Conservation (phyloP, 2,329 filamentous ascomycete genomes). For the Hirsutella thompsonii region DNA sequence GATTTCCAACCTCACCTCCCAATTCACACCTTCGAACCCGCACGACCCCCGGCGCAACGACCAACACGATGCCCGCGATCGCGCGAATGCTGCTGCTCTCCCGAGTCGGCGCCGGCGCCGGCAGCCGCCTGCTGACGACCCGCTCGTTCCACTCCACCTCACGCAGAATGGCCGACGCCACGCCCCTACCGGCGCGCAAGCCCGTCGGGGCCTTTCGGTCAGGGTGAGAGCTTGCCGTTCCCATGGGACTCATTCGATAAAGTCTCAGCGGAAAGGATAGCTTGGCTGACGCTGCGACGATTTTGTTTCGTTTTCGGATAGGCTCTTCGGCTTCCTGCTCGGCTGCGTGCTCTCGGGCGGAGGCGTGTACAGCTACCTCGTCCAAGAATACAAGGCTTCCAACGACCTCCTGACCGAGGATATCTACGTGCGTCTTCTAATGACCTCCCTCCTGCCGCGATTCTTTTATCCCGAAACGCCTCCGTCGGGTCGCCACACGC, state of each 20-base stretch:
- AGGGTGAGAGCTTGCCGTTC: constrained; percentile 31
- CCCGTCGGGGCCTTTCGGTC: constrained; percentile 49
- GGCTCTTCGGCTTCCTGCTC: constrained; percentile 82
- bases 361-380: constrained; percentile 80
- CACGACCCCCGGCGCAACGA: background rate
- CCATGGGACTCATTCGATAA: too few species aligned
- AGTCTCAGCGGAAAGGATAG: background rate
- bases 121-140: constrained; percentile 36
- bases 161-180: constrained; percentile 2
- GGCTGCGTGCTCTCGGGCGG: constrained; percentile 69
- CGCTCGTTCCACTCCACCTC: constrained; percentile 23
- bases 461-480: too few species aligned
- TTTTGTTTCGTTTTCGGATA: constrained; percentile 19
- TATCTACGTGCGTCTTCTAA: constrained; percentile 69
- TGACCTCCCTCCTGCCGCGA: too few species aligned
- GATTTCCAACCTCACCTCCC: background rate
- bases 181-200: constrained; percentile 40
- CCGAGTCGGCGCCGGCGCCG: constrained; percentile 21
- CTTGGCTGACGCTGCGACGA: too few species aligned
- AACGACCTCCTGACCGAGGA: constrained; percentile 92
- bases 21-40: too few species aligned
- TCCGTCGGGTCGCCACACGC: too few species aligned
- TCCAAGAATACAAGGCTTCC: constrained; percentile 85
- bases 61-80: constrained; percentile 25
- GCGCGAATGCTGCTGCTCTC: constrained; percentile 24